Conservation (phyloP, 2,329 filamentous ascomycete genomes). For the Talaromyces albobiverticillius region DNA sequence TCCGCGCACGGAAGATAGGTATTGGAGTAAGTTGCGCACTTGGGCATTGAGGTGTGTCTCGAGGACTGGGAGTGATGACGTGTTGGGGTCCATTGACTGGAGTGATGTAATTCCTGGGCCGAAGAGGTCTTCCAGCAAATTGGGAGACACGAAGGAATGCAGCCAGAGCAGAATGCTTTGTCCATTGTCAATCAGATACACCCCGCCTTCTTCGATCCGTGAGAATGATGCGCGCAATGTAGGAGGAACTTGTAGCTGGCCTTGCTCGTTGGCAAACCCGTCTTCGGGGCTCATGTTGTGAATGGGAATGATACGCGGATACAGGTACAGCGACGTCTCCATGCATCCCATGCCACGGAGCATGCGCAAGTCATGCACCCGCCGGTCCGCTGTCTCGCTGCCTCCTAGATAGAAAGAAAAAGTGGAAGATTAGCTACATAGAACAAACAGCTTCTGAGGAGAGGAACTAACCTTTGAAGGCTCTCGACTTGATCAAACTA, state of each 20-base stretch:
- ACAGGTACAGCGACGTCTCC: slow-evolving; percentile 88
- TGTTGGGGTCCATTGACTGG: slow-evolving; percentile 76
- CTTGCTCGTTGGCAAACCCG: slow-evolving; percentile 89
- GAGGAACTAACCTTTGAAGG: slow-evolving; percentile 68
- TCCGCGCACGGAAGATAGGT: slow-evolving; percentile 73
- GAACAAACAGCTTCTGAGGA: background rate
- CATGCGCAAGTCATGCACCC: slow-evolving; percentile 88
- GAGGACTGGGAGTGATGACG: slow-evolving; percentile 74
- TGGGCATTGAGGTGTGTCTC: slow-evolving; percentile 93
- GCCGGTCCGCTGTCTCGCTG: slow-evolving; percentile 82
- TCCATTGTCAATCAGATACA: slow-evolving; percentile 92
- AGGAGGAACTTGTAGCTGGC: slow-evolving; percentile 80
- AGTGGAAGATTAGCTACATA: background rate
- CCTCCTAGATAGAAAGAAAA: slow-evolving; percentile 41
- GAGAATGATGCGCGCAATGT: slow-evolving; percentile 79
- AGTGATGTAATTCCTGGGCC: slow-evolving; percentile 70
- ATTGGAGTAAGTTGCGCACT: slow-evolving; percentile 88
- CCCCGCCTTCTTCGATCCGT: slow-evolving; percentile 86
- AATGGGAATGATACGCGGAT: slow-evolving; percentile 86
- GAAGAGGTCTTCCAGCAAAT: slow-evolving; percentile 86
- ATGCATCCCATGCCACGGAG: slow-evolving; percentile 81
- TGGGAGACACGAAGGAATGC: slow-evolving; percentile 86
- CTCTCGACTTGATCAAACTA: slow-evolving; percentile 81
- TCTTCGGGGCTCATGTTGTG: slow-evolving; percentile 86
- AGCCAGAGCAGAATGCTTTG: slow-evolving; percentile 91